Conservation (phyloP, 805 yeast genomes). For the Wickerhamomyces queroliae region DNA sequence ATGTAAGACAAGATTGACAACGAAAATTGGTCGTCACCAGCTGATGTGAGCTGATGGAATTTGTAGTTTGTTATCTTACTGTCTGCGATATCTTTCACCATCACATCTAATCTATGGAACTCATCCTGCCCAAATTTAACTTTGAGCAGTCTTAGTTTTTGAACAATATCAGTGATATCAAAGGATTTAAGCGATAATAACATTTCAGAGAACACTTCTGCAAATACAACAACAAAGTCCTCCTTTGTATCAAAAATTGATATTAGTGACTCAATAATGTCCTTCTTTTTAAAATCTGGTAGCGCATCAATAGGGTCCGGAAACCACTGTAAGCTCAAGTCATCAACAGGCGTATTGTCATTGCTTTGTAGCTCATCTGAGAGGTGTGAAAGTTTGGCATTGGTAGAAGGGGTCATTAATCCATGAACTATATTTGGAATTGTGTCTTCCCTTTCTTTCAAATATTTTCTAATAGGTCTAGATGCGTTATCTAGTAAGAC, state of each 20-base stretch:
- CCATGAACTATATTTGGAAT: conserved; percentile 67
- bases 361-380: conserved; percentile 41
- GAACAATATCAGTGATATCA: conserved; percentile 32
- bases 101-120: conserved; percentile 69
- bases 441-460: conserved; percentile 71
- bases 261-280: conserved; percentile 64
- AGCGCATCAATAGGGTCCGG: conserved; percentile 91
- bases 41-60: conserved; percentile 23
- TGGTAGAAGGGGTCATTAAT: conserved; percentile 36
- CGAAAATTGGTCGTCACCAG: conserved; percentile 30
- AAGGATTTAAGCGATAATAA: conserved; percentile 35
- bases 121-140: conserved; percentile 60
- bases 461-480: conserved; percentile 65
- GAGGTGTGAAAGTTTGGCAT: conserved; percentile 40
- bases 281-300: conserved; percentile 73
- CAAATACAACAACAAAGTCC: conserved; percentile 59
- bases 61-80: conserved; percentile 42
- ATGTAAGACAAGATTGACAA: conserved; percentile 67
- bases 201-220: conserved; percentile 50
- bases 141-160: conserved; percentile 49
- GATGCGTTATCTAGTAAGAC: conserved; percentile 75
- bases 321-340: conserved; percentile 45
- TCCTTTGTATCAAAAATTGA: conserved; percentile 69
- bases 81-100: conserved; percentile 67
- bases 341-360: conserved; percentile 10